Evolutionary conservation across 352 stramenopile species (phyloP), one percentile per base, ranked within the genome.

Genomic region (Phytopythium oedochilum): DNA sequence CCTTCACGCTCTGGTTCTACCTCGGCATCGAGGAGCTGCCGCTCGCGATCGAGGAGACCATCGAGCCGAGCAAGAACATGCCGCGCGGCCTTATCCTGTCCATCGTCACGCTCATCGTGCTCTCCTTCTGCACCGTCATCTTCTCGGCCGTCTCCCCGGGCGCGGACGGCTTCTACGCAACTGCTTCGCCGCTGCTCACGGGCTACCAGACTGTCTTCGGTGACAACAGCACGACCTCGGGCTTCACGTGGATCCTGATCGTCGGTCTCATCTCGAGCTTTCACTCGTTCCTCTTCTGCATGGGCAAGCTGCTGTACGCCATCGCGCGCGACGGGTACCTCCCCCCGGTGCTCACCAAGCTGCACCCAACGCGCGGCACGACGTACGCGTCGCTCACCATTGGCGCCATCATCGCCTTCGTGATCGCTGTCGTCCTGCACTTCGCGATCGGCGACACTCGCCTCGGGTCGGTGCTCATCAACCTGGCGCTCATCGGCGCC

Each of bases 221-320:
- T 1, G 73, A 86, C 62, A 84, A 69, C 53, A 76, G 56, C 47
- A 78, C 65, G 11, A 84, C 73, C 11, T 66, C 73, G 9, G 73
- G 57, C 8, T 86, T 84, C 46, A 81, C 73, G 53, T 86, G 75
- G 75, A 69, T 86, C 26, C 52, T 84, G 15, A 74, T 86, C 15
- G 67, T 86, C 0, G 75, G 75, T 5, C 55, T 86, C 7, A 72
- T 86, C 45, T 79, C 68, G 44, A 79, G 66, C 48, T 86, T 86
- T 60, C 75, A 86, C 66, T 86, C 75, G 62, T 86, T 86, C 67
- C 78, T 86, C 25, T 86, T 78, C 56, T 86, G 75, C 61, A 86
- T 86, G 75, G 71, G 75, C 28, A 76, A 77, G 32, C 51, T 86
- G 48, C 61, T 86, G 11, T 81, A 67, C 57, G 75, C 75, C 31